Percentiles rank a stretch among this genome's conserved stretches.
These are phyloP conservation scores for Fusarium subglutinans DNA, from an alignment of 2,329 filamentous ascomycete genomes.

Conservation along the genomic window DNA sequence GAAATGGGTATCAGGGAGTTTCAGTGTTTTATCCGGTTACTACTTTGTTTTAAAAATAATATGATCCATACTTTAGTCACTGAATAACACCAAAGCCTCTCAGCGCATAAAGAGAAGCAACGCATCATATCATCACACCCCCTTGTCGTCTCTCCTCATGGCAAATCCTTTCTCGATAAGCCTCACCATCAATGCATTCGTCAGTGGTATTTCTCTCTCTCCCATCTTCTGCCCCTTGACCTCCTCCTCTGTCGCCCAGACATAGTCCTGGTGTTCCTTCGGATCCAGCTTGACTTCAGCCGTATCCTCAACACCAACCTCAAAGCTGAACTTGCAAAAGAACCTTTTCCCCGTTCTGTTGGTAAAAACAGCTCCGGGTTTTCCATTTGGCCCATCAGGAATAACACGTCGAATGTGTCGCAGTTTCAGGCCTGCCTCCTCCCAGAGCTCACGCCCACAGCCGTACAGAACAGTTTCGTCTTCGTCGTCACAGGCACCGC, in stretches of 20 bases:
- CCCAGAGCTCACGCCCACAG: conserved; percentile 58
- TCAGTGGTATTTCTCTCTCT: conserved; percentile 46
- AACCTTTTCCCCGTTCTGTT: conserved; percentile 47
- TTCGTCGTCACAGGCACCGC: conserved; percentile 55
- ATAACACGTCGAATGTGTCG: conserved; percentile 43
- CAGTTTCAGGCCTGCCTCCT: conserved; percentile 56
- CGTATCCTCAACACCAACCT: conserved; percentile 45
- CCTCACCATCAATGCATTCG: conserved; percentile 41
- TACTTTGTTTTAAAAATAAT: background rate
- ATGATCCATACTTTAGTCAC: background rate
- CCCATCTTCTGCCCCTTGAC: conserved; percentile 40
- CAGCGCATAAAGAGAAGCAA: background rate
- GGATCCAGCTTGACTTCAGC: conserved; percentile 49
- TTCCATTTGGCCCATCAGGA: conserved; percentile 37
- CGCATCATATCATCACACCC: background rate
- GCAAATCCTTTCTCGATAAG: conserved; percentile 46
- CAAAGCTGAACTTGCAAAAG: conserved; percentile 49
- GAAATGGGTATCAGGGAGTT: background rate
- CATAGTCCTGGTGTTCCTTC: conserved; percentile 52
- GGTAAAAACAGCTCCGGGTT: conserved; percentile 45
- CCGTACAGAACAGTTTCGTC: conserved; percentile 55
- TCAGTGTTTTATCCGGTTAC: background rate
- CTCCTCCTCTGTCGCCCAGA: conserved; percentile 54
- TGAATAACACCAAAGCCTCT: background rate
- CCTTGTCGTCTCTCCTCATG: conserved; percentile 31